These are phyloP conservation scores for Scolecobasidium constrictum DNA, from an alignment of 2,329 filamentous ascomycete species.

Conservation along the genomic window DNA sequence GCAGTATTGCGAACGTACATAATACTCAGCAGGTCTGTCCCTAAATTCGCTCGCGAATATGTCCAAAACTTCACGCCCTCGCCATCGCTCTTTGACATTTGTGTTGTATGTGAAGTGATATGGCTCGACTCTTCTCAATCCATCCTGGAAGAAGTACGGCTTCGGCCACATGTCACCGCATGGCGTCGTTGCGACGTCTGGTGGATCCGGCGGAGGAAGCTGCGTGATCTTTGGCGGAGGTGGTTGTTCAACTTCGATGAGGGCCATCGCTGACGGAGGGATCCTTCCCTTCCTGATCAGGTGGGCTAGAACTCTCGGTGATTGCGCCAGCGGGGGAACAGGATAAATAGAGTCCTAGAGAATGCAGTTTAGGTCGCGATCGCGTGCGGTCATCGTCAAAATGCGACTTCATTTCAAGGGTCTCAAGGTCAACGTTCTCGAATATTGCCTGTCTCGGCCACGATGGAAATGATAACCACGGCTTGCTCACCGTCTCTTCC, in stretches of 20 bases:
- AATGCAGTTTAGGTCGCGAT: no score
- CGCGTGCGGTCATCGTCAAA: no score
- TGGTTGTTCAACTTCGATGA: slow-evolving; percentile 20
- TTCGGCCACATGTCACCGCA: slow-evolving; percentile 46
- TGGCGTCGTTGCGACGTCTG: slow-evolving; percentile 40
- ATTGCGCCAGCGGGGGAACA: slow-evolving; percentile 32
- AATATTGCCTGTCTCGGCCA: no score
- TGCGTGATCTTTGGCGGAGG: background rate
- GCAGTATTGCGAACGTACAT: slow-evolving; percentile 37
- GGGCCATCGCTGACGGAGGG: slow-evolving; percentile 32
- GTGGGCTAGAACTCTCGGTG: slow-evolving; percentile 40
- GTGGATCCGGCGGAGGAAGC: slow-evolving; percentile 25
- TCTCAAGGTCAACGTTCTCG: no score
- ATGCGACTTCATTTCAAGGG: no score
- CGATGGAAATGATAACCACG: no score
- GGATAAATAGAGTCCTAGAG: background rate
- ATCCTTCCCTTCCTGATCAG: slow-evolving; percentile 37
- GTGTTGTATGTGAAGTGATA: slow-evolving; percentile 96
- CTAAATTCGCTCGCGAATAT: slow-evolving; percentile 89
- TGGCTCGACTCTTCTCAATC: slow-evolving; percentile 69
- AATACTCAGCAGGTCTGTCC: slow-evolving; percentile 78
- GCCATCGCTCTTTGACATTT: slow-evolving; percentile 88
- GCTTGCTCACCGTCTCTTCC: no score
- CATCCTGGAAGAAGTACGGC: slow-evolving; percentile 77
- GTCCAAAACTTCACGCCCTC: slow-evolving; percentile 67